Conservation (phyloP, 2,329 filamentous ascomycete genomes). For the Sordariomycetes sp. region DNA sequence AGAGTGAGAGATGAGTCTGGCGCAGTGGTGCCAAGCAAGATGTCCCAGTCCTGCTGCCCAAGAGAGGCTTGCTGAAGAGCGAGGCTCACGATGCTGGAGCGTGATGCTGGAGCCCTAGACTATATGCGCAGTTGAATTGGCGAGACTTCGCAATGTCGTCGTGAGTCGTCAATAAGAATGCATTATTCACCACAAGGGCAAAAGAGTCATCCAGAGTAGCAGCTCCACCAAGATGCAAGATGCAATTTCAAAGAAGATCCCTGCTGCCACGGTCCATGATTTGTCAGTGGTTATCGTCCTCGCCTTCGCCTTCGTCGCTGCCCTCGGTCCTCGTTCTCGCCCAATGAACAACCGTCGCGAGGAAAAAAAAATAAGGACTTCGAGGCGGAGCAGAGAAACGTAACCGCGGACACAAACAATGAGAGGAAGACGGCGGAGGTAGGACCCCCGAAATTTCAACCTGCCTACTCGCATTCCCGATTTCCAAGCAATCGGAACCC, state of each 20-base stretch:
- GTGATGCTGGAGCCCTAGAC: background rate
- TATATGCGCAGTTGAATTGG: background rate
- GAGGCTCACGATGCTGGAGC: background rate
- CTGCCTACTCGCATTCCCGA: background rate
- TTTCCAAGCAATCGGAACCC: background rate
- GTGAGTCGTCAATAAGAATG: background rate
- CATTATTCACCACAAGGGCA: background rate
- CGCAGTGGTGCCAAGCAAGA: too few relatives aligned
- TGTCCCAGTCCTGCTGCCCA: background rate
- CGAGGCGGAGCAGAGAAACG: background rate
- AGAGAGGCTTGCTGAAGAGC: background rate
- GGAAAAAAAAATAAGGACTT: background rate
- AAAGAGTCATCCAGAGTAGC: background rate
- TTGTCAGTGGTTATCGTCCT: background rate
- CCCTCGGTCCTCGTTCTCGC: too few relatives aligned
- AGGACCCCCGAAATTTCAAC: background rate
- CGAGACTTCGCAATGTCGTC: background rate
- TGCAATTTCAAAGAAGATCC: background rate
- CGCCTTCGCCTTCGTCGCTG: too few relatives aligned
- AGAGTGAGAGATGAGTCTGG: background rate
- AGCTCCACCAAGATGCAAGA: background rate
- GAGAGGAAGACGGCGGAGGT: background rate
- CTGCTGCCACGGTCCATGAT: background rate
- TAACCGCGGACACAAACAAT: background rate
- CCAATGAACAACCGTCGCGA: too few relatives aligned